Percentiles rank a stretch among this genome's conserved stretches.
These are phyloP conservation scores for Cochlearia excelsa DNA, from an alignment of 345 rosid species.

Conservation along the genomic window DNA sequence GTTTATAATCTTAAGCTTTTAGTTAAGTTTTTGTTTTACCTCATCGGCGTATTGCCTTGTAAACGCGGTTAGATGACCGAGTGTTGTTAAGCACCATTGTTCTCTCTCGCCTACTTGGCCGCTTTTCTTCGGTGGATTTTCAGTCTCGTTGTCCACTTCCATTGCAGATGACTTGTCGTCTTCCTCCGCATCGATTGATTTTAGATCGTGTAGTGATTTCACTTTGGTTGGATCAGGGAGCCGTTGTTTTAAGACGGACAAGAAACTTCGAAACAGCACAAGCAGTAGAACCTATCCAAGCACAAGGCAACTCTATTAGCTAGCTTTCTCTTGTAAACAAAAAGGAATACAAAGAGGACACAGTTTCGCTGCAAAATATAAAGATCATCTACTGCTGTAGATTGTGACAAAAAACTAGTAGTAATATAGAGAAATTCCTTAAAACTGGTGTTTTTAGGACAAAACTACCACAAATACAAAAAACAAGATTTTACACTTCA, in stretches of 20 bases:
- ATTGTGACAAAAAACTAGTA: neutral
- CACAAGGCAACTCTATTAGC: constrained; percentile 16
- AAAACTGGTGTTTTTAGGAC: too few species aligned
- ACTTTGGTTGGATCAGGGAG: constrained; percentile 72
- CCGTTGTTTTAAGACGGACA: constrained; percentile 65
- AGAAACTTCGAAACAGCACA: constrained; percentile 61
- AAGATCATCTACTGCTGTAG: neutral
- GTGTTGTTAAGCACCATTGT: constrained; percentile 93
- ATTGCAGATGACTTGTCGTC: constrained; percentile 57
- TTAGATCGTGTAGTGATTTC: constrained; percentile 55
- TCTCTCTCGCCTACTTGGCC: constrained; percentile 64
- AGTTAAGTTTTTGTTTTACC: constrained; percentile 41
- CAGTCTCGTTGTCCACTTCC: constrained; percentile 81
- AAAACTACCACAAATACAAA: too few species aligned
- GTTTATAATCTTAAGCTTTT: neutral
- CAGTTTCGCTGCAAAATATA: neutral
- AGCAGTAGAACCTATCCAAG: constrained; percentile 57
- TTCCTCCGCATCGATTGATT: constrained; percentile 51
- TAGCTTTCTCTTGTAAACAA: neutral
- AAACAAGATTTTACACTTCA: too few species aligned
- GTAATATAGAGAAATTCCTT: too few species aligned
- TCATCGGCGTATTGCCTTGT: constrained; percentile 90
- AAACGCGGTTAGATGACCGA: constrained; percentile 82
- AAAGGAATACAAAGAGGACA: neutral
- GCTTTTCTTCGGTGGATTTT: constrained; percentile 52